Evolutionary conservation across 2,329 filamentous ascomycete species (phyloP).

Genomic region (Drechslerella coelobrocha): DNA sequence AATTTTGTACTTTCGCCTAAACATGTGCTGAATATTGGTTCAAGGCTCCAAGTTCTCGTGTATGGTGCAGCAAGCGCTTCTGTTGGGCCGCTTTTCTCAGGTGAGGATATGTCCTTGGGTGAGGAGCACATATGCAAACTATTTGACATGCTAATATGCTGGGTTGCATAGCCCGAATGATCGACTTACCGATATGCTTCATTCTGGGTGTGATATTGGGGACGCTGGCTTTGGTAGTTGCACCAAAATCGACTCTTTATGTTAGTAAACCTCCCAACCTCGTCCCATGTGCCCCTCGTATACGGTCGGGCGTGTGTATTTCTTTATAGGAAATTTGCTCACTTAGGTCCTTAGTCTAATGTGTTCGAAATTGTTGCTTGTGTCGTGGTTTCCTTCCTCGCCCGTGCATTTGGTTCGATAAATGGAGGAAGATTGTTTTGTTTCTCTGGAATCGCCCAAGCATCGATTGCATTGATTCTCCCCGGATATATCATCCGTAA

Average conservation of each 20-base stretch:
- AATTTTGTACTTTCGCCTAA: neutral
- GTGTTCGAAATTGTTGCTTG: slow-evolving; percentile 71
- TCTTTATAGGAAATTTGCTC: no score
- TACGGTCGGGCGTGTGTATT: no score
- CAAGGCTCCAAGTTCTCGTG: slow-evolving; percentile 64
- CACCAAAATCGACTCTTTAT: slow-evolving; percentile 75
- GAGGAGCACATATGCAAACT: neutral
- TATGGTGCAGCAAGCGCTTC: slow-evolving; percentile 78
- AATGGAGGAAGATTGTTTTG: slow-evolving; percentile 68
- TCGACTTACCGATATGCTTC: slow-evolving; percentile 80
- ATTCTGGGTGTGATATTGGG: slow-evolving; percentile 77
- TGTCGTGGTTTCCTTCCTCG: slow-evolving; percentile 72
- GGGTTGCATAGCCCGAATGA: slow-evolving; percentile 71
- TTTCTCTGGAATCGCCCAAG: slow-evolving; percentile 74
- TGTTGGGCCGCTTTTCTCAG: slow-evolving; percentile 81
- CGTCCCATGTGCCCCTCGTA: no score
- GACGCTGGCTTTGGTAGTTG: slow-evolving; percentile 74
- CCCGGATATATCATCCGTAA: slow-evolving; percentile 69
- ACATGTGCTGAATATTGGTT: neutral
- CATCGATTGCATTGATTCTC: slow-evolving; percentile 76
- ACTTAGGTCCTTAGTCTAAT: slow-evolving; percentile 60
- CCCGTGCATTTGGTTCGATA: slow-evolving; percentile 74
- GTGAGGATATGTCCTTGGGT: neutral
- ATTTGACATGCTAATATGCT: neutral
- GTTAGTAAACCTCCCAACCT: slow-evolving; percentile 61